Conservation (phyloP, 2,329 filamentous ascomycete species). For the Epichloe bromicola region DNA sequence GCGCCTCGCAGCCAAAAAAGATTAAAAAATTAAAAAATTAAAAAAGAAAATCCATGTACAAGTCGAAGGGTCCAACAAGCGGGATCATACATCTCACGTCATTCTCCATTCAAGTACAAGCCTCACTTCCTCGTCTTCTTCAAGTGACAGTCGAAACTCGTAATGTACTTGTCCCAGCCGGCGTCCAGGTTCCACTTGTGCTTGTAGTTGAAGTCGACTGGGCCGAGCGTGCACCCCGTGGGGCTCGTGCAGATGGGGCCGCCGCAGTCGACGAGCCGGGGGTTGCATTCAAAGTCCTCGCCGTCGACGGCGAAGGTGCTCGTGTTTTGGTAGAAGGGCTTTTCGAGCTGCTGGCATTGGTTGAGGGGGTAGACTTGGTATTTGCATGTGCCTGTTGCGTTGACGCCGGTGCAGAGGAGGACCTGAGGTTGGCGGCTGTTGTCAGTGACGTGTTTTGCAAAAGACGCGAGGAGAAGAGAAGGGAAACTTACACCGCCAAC, state of each 20-base stretch:
- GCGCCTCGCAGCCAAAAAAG: neutral
- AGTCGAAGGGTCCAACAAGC: neutral
- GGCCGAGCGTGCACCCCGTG: conserved; percentile 38
- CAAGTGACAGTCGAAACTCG: conserved; percentile 21
- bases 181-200: conserved; percentile 34
- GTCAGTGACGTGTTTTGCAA: neutral
- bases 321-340: conserved; percentile 27
- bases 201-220: conserved; percentile 30
- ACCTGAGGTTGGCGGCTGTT: conserved; percentile 21
- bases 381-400: conserved; percentile 34
- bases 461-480: neutral
- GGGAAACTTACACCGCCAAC: conserved; percentile 32
- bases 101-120: neutral
- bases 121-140: conserved; percentile 1
- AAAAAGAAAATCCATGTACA: neutral
- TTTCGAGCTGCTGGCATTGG: conserved; percentile 32
- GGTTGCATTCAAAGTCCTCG: conserved; percentile 35
- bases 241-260: conserved; percentile 32
- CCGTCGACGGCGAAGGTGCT: conserved; percentile 39
- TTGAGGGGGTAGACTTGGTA: conserved; percentile 29
- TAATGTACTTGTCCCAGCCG: conserved; percentile 28
- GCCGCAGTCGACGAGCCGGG: conserved; percentile 25
- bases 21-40: too few relatives aligned
- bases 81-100: neutral
- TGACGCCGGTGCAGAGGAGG: conserved; percentile 36